A percentile compares a stretch with the other conserved stretches of the same genome.
phyloP scores from a whole-genome alignment of 768 basidiomycete genomes.

The Panellus pusillus region DNA sequence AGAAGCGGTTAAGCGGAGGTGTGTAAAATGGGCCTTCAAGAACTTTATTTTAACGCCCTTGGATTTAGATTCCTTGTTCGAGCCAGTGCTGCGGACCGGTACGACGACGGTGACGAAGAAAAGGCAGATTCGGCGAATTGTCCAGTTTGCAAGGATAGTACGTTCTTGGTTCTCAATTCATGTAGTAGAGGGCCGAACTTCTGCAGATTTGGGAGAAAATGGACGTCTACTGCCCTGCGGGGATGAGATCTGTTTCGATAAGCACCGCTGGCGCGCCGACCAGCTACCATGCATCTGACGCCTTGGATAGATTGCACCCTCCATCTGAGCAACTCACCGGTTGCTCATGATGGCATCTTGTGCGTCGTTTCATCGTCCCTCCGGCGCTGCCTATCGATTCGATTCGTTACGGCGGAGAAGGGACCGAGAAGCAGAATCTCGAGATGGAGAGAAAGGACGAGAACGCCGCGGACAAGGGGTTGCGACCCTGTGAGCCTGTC shows the following conservation, averaged over 20 bases:
- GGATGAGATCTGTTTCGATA: constrained; percentile 66
- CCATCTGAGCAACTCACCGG: constrained; percentile 49
- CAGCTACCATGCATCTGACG: not conserved
- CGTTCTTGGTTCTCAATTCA: not conserved
- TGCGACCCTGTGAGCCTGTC: constrained; percentile 51
- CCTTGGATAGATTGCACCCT: constrained; percentile 49
- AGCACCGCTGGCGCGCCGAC: constrained; percentile 12
- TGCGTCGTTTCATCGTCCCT: constrained; percentile 29
- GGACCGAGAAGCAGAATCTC: constrained; percentile 55
- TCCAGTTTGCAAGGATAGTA: constrained; percentile 67
- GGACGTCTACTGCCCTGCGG: constrained; percentile 65
- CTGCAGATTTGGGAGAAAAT: constrained; percentile 46
- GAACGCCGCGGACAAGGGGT: constrained; percentile 53
- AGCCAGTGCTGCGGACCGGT: constrained; percentile 41
- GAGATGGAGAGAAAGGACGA: constrained; percentile 58
- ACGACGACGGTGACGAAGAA: constrained; percentile 48
- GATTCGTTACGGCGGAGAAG: constrained; percentile 43
- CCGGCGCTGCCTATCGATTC: not conserved
- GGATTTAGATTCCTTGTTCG: constrained; percentile 45
- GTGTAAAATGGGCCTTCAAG: constrained; percentile 30
- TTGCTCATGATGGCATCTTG: constrained; percentile 62
- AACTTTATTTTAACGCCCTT: not conserved
- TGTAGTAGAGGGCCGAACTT: not conserved
- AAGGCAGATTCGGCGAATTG: constrained; percentile 51
- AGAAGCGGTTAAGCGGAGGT: constrained; percentile 35